These are phyloP conservation scores for Cystobasidiaceae sp. DNA, from an alignment of 1,284 basidiomycete genomes.

Conservation along the genomic window DNA sequence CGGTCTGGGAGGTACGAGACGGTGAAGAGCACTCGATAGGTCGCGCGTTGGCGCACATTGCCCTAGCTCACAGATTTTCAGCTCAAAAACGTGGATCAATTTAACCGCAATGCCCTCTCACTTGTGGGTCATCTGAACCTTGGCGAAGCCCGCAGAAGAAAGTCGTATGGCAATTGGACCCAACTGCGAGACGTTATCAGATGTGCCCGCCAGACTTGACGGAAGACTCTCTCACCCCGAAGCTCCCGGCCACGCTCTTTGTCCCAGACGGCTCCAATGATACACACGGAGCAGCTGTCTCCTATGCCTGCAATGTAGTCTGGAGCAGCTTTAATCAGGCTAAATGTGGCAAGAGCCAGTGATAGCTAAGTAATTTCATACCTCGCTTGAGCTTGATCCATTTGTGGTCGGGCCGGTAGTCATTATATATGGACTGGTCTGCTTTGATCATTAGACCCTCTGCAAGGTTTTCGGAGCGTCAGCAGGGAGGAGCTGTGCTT, in stretches of 20 bases:
- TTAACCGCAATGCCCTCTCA: too few relatives aligned
- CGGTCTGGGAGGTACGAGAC: slow-evolving; percentile 66
- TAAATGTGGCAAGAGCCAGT: not conserved
- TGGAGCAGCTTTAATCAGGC: slow-evolving; percentile 53
- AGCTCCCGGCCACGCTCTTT: slow-evolving; percentile 68
- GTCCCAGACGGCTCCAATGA: slow-evolving; percentile 72
- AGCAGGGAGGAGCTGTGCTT: not conserved
- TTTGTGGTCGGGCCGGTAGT: slow-evolving; percentile 51
- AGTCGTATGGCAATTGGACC: slow-evolving; percentile 62
- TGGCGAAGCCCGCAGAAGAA: slow-evolving; percentile 62
- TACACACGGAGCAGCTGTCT: slow-evolving; percentile 70
- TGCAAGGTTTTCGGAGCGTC: slow-evolving; percentile 46
- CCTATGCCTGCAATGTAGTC: slow-evolving; percentile 79
- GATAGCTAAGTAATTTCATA: slow-evolving; percentile 52
- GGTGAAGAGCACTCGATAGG: slow-evolving; percentile 67
- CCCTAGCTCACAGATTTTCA: too few relatives aligned
- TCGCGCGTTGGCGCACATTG: slow-evolving; percentile 30
- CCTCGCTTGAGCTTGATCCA: slow-evolving; percentile 68
- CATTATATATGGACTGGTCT: slow-evolving; percentile 61
- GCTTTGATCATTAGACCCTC: slow-evolving; percentile 72
- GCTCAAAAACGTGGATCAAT: too few relatives aligned
- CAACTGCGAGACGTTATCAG: slow-evolving; percentile 54
- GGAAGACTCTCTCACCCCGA: slow-evolving; percentile 54
- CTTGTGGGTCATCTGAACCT: too few relatives aligned
- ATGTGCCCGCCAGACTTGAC: not conserved